Evolutionary conservation across 108 stramenopile species (phyloP).

Genomic region (Nitzschia sp.): DNA sequence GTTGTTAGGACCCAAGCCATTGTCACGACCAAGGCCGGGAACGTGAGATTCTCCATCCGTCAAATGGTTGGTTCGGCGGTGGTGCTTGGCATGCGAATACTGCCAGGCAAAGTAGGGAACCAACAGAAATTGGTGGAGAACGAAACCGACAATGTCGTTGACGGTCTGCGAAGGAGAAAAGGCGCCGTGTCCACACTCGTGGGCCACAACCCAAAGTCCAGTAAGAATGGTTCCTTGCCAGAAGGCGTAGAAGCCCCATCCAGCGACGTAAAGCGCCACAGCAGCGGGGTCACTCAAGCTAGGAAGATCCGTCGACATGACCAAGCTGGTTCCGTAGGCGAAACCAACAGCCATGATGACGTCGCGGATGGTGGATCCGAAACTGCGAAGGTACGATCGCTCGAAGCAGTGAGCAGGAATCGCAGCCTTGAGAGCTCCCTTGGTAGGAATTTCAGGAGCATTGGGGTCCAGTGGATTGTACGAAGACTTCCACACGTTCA

Average conservation of each 20-base stretch:
- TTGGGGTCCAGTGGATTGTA: conserved; percentile 85
- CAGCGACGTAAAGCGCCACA: conserved; percentile 51
- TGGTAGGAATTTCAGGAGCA: conserved; percentile 82
- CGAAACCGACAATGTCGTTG: conserved; percentile 93
- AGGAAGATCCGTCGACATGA: conserved; percentile 81
- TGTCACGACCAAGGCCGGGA: conserved; percentile 69
- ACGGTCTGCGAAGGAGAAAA: conserved; percentile 89
- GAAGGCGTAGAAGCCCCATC: conserved; percentile 95
- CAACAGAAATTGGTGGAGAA: conserved; percentile 94
- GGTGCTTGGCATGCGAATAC: conserved; percentile 98
- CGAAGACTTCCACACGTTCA: conserved; percentile 71
- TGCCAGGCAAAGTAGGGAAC: conserved; percentile 99
- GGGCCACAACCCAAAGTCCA: conserved; percentile 98
- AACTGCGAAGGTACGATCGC: conserved; percentile 79
- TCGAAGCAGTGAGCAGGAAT: conserved; percentile 94
- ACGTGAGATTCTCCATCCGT: conserved; percentile 94
- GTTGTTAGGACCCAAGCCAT: conserved; percentile 62
- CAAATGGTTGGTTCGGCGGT: conserved; percentile 93
- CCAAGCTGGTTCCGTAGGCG: conserved; percentile 64
- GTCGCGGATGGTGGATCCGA: conserved; percentile 84
- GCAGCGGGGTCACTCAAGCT: conserved; percentile 32
- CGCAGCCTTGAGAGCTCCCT: conserved; percentile 86
- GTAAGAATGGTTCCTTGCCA: conserved; percentile 96
- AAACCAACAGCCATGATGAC: conserved; percentile 76
- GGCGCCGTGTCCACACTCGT: conserved; percentile 99